Percentiles rank a stretch among this genome's conserved stretches.
These are phyloP conservation scores for Henckelia pumila DNA, from an alignment of 257 asterid genomes.

Conservation along the genomic window DNA sequence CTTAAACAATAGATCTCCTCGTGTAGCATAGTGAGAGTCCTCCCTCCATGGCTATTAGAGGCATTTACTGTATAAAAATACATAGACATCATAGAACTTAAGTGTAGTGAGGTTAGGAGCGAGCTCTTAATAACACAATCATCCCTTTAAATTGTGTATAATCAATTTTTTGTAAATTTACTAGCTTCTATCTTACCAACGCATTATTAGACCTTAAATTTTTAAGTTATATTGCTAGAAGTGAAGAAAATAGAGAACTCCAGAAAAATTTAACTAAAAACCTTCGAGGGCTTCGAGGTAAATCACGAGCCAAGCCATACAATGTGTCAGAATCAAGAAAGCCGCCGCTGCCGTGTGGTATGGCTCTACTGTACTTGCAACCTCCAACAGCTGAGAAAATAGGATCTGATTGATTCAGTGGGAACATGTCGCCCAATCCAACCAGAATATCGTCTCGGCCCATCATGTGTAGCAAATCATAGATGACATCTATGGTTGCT, in stretches of 20 bases:
- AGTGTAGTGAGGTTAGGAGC: background rate
- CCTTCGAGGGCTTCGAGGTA: slow-evolving; percentile 88
- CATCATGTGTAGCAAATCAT: slow-evolving; percentile 90
- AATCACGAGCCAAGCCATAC: slow-evolving; percentile 66
- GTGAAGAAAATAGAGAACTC: too few species aligned
- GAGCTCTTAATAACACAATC: too few species aligned
- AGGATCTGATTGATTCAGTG: slow-evolving; percentile 56
- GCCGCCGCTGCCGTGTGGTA: slow-evolving; percentile 86
- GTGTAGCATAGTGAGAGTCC: too few species aligned
- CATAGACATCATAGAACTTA: too few species aligned
- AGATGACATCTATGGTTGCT: slow-evolving; percentile 75
- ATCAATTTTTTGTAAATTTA: too few species aligned
- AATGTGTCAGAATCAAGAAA: slow-evolving; percentile 80
- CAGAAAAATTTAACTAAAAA: slow-evolving; percentile 28
- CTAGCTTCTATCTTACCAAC: background rate
- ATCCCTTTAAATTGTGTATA: too few species aligned
- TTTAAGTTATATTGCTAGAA: background rate
- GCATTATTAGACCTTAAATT: background rate
- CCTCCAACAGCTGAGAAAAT: slow-evolving; percentile 55
- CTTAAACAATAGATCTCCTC: background rate
- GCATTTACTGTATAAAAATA: too few species aligned
- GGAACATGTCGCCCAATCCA: slow-evolving; percentile 72
- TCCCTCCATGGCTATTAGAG: too few species aligned
- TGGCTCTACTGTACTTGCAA: slow-evolving; percentile 69
- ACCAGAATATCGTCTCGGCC: slow-evolving; percentile 86